Evolutionary conservation across 2,329 filamentous ascomycete genomes (phyloP).

Genomic region (Stachybotrys elegans): DNA sequence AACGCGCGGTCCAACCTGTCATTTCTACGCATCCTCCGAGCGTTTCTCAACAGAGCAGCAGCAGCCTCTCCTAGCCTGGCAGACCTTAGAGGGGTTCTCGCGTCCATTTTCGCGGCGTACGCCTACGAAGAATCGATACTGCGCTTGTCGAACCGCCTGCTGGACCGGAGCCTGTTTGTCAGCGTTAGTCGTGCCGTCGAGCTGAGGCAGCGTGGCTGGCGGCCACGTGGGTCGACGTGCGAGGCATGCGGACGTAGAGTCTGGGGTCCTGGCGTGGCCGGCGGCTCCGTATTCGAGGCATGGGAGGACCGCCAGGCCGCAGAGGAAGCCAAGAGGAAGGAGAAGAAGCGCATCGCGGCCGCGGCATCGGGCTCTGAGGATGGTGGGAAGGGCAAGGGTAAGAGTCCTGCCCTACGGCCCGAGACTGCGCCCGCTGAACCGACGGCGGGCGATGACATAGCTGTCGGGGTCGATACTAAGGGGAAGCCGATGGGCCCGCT

Average conservation of each 20-base stretch:
- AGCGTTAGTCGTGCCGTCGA: constrained; percentile 71
- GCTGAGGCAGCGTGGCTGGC: constrained; percentile 81
- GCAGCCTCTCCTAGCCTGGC: constrained; percentile 78
- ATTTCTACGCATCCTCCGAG: constrained; percentile 83
- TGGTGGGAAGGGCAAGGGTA: constrained; percentile 39
- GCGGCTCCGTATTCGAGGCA: constrained; percentile 69
- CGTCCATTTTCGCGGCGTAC: constrained; percentile 91
- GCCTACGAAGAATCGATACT: constrained; percentile 91
- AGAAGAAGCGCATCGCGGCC: constrained; percentile 30
- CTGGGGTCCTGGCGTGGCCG: constrained; percentile 80
- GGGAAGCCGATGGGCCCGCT: constrained; percentile 57
- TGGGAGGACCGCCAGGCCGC: constrained; percentile 64
- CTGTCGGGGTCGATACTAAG: constrained; percentile 12
- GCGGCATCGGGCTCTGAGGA: constrained; percentile 28
- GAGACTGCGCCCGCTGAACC: constrained; percentile 34
- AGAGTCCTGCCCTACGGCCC: constrained; percentile 32
- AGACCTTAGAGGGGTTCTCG: constrained; percentile 78
- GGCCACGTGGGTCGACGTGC: constrained; percentile 79
- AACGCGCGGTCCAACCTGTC: constrained; percentile 56
- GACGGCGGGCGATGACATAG: constrained; percentile 11
- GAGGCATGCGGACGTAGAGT: constrained; percentile 77
- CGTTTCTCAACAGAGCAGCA: constrained; percentile 80
- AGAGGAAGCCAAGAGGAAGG: constrained; percentile 41
- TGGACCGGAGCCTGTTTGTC: constrained; percentile 85
- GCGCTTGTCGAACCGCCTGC: constrained; percentile 74